Conservation (phyloP, 139 green algal species). For the Chlorella sp. region DNA sequence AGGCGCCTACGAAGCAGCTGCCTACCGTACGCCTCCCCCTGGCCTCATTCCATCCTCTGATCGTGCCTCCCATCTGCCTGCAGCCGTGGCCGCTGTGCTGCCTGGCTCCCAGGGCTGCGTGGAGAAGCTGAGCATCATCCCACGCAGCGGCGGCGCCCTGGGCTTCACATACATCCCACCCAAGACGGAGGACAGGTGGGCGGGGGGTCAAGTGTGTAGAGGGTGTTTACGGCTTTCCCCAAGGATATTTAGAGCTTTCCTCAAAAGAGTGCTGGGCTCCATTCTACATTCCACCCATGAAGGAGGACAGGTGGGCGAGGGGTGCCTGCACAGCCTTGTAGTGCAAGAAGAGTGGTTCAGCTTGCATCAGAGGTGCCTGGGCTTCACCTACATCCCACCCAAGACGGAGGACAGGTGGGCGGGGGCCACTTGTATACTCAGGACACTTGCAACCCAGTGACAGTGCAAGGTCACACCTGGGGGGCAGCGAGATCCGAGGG, state of each 20-base stretch:
- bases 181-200: slow-evolving; percentile 70
- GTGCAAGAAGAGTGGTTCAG: not conserved
- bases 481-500: no score
- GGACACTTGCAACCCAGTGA: no score
- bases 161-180: slow-evolving; percentile 84
- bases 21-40: not conserved
- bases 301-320: slow-evolving; percentile 67
- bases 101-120: slow-evolving; percentile 42
- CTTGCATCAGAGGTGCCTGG: slow-evolving; percentile 85
- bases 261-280: slow-evolving; percentile 77
- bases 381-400: slow-evolving; percentile 80
- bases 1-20: no score
- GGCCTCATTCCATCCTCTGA: not conserved
- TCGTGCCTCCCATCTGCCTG: not conserved
- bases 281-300: slow-evolving; percentile 71
- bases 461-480: no score
- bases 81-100: slow-evolving; percentile 19
- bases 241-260: not conserved
- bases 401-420: slow-evolving; percentile 70
- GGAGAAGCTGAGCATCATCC: slow-evolving; percentile 89
- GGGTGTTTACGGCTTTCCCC: not conserved
- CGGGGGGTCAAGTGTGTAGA: not conserved
- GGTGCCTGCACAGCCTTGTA: not conserved
- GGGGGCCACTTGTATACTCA: not conserved
- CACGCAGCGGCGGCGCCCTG: slow-evolving; percentile 82